These are phyloP conservation scores for Gillenia trifoliata DNA, from an alignment of 306 rosid genomes.

Conservation along the genomic window DNA sequence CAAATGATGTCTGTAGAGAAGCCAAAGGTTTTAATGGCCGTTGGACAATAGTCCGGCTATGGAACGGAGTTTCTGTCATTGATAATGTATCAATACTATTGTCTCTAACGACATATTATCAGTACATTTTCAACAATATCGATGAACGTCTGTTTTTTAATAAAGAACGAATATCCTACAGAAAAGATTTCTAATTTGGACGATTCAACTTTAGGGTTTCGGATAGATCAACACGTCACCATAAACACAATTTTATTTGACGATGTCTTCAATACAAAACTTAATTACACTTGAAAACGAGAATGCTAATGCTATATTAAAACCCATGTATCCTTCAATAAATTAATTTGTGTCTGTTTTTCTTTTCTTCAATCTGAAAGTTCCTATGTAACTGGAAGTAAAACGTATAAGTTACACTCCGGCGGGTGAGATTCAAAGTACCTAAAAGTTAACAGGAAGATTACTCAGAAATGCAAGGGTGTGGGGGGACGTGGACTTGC, in stretches of 20 bases:
- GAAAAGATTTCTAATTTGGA: too few relatives aligned
- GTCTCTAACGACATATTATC: too few relatives aligned
- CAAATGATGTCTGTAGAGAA: not conserved
- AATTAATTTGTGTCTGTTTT: not conserved
- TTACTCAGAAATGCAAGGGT: slow-evolving; percentile 61
- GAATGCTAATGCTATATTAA: not conserved
- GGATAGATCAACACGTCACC: not conserved
- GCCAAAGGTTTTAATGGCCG: not conserved
- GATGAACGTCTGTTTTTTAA: too few relatives aligned
- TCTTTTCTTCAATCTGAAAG: slow-evolving; percentile 1
- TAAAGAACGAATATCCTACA: too few relatives aligned
- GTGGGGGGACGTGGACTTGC: slow-evolving; percentile 84
- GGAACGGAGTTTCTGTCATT: too few relatives aligned
- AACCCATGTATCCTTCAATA: not conserved
- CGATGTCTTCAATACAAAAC: not conserved
- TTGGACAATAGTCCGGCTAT: not conserved
- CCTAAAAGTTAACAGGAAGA: slow-evolving; percentile 61
- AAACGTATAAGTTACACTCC: not conserved
- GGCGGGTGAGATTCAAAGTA: slow-evolving; percentile 7
- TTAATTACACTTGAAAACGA: not conserved
- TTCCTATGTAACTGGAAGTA: not conserved
- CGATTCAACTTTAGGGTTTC: not conserved
- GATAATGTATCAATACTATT: too few relatives aligned
- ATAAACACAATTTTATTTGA: not conserved
- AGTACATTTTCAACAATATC: rapidly evolving